These are phyloP conservation scores for Polymyxa betae DNA, from an alignment of 208 protist species.

Conservation along the genomic window DNA sequence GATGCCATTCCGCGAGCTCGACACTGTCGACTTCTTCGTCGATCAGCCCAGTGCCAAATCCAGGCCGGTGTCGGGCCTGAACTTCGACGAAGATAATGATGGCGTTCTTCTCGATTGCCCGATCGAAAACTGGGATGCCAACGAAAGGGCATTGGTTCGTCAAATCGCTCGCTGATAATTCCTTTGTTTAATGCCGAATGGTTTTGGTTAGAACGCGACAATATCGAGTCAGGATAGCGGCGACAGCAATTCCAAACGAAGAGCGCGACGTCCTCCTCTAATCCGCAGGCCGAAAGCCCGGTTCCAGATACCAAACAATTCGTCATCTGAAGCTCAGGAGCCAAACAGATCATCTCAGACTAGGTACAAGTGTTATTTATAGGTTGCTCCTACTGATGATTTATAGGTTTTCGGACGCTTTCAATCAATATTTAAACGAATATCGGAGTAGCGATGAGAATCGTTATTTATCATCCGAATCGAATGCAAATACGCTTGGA, in stretches of 20 bases:
- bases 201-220: neutral
- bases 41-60: neutral
- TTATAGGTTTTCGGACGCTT: too few species aligned
- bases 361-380: too few species aligned
- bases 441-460: too few species aligned
- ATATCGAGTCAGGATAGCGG: too few species aligned
- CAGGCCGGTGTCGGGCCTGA: neutral
- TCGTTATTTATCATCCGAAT: too few species aligned
- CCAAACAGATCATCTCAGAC: too few species aligned
- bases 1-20: conserved; percentile 43
- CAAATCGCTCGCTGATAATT: neutral
- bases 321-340: too few species aligned
- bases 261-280: neutral
- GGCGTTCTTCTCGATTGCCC: neutral
- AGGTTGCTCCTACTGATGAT: too few species aligned
- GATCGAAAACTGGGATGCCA: neutral
- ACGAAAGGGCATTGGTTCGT: neutral
- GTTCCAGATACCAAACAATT: too few species aligned
- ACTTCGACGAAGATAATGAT: neutral
- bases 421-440: too few species aligned
- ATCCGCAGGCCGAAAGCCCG: neutral
- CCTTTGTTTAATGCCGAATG: neutral
- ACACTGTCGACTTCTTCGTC: conserved; percentile 45
- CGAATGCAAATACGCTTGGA: too few species aligned
- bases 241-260: neutral